phyloP scores from a whole-genome alignment of 2,329 filamentous ascomycete species.

The Lanzia echinophila region DNA sequence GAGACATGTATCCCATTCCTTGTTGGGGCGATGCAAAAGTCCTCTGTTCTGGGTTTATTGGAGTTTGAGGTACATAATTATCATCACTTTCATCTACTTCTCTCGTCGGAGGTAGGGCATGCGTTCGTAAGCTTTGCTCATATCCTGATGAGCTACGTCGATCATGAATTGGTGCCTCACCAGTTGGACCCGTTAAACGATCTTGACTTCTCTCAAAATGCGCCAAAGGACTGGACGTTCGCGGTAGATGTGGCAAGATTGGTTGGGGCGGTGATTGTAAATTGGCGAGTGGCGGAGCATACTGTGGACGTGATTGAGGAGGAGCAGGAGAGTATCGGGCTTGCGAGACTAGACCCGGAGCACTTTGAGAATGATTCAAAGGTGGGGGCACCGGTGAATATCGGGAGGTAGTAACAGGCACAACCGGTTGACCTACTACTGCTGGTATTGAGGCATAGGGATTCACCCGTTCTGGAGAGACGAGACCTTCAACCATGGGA shows the following conservation, averaged over 20 bases:
- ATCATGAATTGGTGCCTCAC: conserved; percentile 38
- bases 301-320: conserved; percentile 19
- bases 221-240: conserved; percentile 59
- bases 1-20: conserved; percentile 31
- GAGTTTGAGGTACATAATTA: conserved; percentile 21
- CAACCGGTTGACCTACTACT: conserved; percentile 9
- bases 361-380: conserved; percentile 36
- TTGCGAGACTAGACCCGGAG: conserved; percentile 30
- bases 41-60: conserved; percentile 19
- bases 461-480: conserved; percentile 27
- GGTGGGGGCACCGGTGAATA: conserved; percentile 55
- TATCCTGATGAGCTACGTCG: conserved; percentile 47
- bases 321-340: conserved; percentile 37
- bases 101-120: conserved; percentile 51
- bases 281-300: conserved; percentile 23
- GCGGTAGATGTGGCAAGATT: conserved; percentile 49
- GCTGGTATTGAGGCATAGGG: conserved; percentile 29
- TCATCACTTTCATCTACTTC: conserved; percentile 55
- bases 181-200: conserved; percentile 15
- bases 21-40: conserved; percentile 28
- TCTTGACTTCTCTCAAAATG: conserved; percentile 46
- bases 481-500: conserved; percentile 23
- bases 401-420: conserved; percentile 36
- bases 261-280: conserved; percentile 37
- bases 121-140: conserved; percentile 44